These are phyloP conservation scores for Auriscalpium orientale DNA, from an alignment of 768 basidiomycete species.

Conservation along the genomic window DNA sequence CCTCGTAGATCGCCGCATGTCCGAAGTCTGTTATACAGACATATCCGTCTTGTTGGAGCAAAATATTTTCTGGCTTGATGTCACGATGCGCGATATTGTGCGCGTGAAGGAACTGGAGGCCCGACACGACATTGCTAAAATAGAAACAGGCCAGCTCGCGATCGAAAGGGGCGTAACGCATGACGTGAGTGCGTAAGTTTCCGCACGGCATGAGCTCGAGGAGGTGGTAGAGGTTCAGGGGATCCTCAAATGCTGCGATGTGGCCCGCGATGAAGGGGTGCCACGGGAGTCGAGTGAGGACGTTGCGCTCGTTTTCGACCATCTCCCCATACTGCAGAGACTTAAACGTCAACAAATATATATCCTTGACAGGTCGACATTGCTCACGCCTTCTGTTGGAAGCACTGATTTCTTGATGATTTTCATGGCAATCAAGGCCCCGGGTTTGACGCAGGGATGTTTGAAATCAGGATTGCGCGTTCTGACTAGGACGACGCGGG, in stretches of 20 bases:
- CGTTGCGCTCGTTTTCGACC: conserved; percentile 32
- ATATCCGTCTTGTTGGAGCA: conserved; percentile 50
- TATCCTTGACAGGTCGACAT: background rate
- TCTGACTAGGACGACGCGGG: background rate
- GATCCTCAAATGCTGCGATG: conserved; percentile 38
- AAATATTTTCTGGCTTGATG: conserved; percentile 32
- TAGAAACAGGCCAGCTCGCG: conserved; percentile 38
- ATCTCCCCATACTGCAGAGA: background rate
- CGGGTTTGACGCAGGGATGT: conserved; percentile 28
- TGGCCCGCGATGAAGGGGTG: conserved; percentile 45
- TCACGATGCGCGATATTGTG: background rate
- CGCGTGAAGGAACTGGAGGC: conserved; percentile 33
- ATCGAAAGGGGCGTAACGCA: conserved; percentile 23
- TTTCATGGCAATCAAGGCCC: conserved; percentile 42
- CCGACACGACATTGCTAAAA: conserved; percentile 45
- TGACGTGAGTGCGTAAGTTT: conserved; percentile 32
- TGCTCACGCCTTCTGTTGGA: conserved; percentile 17
- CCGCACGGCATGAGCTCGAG: conserved; percentile 44
- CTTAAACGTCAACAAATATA: background rate
- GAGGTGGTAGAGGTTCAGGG: conserved; percentile 39
- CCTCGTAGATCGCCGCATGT: conserved; percentile 14
- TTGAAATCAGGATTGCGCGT: background rate
- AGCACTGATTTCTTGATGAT: conserved; percentile 29
- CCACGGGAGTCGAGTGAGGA: conserved; percentile 40
- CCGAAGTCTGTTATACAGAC: conserved; percentile 49